These are phyloP conservation scores for Ilex paraguariensis DNA, from an alignment of 305 asterid species.

Conservation along the genomic window DNA sequence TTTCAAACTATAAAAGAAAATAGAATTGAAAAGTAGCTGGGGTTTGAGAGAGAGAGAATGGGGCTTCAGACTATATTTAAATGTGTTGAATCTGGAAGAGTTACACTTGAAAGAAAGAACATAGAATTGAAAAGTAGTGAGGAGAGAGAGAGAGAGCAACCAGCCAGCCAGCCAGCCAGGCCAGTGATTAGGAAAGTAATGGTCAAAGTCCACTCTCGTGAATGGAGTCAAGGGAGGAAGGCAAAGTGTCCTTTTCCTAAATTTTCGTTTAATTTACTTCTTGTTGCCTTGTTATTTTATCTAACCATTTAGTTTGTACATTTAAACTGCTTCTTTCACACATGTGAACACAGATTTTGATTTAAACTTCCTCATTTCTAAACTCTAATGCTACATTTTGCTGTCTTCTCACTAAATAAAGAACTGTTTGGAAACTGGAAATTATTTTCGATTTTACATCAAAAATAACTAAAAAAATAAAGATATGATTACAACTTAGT, in stretches of 20 bases:
- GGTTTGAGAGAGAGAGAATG: conserved; percentile 12
- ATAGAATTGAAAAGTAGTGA: conserved; percentile 19
- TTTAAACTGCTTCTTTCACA: neutral
- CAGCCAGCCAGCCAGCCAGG: conserved; percentile 20
- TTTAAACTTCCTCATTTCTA: too few relatives aligned
- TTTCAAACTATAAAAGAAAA: too few relatives aligned
- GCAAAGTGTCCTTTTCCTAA: conserved; percentile 9
- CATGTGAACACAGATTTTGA: neutral
- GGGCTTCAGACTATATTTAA: neutral
- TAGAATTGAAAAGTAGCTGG: neutral
- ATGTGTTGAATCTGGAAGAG: neutral
- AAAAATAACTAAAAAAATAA: too few relatives aligned
- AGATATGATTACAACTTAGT: too few relatives aligned
- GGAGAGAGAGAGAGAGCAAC: conserved; percentile 12
- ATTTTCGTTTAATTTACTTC: neutral
- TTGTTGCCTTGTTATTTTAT: neutral
- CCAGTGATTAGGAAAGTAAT: conserved; percentile 26
- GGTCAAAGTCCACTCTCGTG: conserved; percentile 61
- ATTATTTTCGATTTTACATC: too few relatives aligned
- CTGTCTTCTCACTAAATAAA: too few relatives aligned
- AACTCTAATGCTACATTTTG: too few relatives aligned
- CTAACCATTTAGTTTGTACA: neutral
- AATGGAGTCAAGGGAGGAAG: conserved; percentile 57
- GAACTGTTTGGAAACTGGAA: too few relatives aligned
- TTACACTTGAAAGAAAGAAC: neutral